Conservation (phyloP, 345 rosid genomes). For the Lepidium didymum region DNA sequence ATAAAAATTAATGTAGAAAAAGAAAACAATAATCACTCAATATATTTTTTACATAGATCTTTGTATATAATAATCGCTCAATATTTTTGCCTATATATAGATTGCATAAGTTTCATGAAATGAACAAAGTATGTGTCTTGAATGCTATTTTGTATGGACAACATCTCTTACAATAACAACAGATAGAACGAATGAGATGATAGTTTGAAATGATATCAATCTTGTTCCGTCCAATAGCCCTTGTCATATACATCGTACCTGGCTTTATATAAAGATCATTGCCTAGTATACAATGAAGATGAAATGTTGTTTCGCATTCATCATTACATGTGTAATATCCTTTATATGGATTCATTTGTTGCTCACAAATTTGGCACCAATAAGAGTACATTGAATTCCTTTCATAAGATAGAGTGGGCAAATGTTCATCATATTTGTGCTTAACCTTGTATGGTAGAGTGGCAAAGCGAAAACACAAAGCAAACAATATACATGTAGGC, state of each 20-base stretch:
- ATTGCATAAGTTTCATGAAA: too few relatives aligned
- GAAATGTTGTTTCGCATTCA: background rate
- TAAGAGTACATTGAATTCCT: background rate
- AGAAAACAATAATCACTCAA: too few relatives aligned
- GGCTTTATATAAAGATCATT: background rate
- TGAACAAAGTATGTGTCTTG: background rate
- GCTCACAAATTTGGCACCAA: background rate
- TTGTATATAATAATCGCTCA: too few relatives aligned
- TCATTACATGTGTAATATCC: background rate
- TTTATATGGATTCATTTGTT: background rate
- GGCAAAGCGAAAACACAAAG: background rate
- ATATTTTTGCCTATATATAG: too few relatives aligned
- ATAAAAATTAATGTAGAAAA: too few relatives aligned
- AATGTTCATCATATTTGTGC: background rate
- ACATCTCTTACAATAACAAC: background rate
- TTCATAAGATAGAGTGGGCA: background rate
- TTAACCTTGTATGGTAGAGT: background rate
- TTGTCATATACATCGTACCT: too few relatives aligned
- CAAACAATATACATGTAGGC: background rate
- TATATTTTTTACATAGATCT: too few relatives aligned
- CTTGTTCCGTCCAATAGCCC: too few relatives aligned
- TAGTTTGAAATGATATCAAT: background rate
- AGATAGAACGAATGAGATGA: background rate
- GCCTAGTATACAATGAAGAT: background rate
- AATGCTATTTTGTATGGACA: background rate